Evolutionary conservation across 2,329 filamentous ascomycete species (phyloP), one percentile per base, ranked within the genome.

Genomic region (Xenosphaeropsis pyriputrescens): DNA sequence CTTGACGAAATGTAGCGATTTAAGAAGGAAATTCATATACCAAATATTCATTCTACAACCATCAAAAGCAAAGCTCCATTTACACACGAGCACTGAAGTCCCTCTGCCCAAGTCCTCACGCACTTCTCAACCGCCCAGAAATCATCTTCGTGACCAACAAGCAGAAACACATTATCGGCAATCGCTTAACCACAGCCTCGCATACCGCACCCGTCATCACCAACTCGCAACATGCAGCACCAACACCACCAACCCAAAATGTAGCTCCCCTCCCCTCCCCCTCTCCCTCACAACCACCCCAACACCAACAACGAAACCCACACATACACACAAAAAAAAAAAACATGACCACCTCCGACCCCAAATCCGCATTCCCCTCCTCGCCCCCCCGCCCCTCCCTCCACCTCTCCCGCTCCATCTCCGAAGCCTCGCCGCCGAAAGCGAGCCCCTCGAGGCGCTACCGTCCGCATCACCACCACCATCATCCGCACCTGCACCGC

Each of bases 351-450:
- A 50, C 54, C 45, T 50, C 54, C 51, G 56, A 52, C 40, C 47
- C 44, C 40, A 51, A 55, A 19, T 43, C 43, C 40, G 43, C 49
- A 31, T 52, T 48, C 39, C 47, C 50, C 46, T 50, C 54, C 39
- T 55, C 58, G 15, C 56, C 58, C 17, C 51, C 49, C 35, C 56
- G 58, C 16, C 53, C 61, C 17, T 64, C 63, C 41, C 71, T 72
- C 47, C 68, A 70, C 46, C 59, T 73, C 42, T 67, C 63, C 42
- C 65, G 69, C 26, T 76, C 73, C 34, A 48, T 49, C 30, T 44
- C 44, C 14, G 51, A 52, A 17, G 19, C 43, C 17, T 42, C 42
- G 8, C 36, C 42, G 18, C 32, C 43, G n/a, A 35, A 41, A 14
- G 29, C 36, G 11, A 46, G 46, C 29, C 4, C 30, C 12, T 32